phyloP scores from a whole-genome alignment of 2,329 filamentous ascomycete species.

The Sphaerulina populicola region DNA sequence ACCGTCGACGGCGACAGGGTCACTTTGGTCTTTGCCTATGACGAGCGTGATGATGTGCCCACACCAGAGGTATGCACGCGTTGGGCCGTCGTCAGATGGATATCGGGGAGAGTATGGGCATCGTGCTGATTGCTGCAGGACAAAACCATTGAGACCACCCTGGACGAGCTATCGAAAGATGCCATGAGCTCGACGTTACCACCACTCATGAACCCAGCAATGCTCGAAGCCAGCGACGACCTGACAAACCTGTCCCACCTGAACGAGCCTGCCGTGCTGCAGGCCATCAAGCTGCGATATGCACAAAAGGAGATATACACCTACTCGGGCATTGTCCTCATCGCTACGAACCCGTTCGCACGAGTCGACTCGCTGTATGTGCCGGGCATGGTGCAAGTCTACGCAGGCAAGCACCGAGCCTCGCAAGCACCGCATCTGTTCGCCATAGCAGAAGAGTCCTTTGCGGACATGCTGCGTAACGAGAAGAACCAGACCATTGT shows the following conservation, averaged over 20 bases:
- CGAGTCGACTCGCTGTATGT: constrained; percentile 97
- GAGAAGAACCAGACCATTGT: constrained; percentile 95
- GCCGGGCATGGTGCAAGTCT: constrained; percentile 98
- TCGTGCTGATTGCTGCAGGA: constrained; percentile 46
- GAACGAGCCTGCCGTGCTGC: constrained; percentile 94
- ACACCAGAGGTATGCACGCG: constrained; percentile 12
- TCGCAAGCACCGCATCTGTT: constrained; percentile 97
- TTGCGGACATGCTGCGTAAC: constrained; percentile 96
- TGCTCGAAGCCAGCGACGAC: constrained; percentile 98
- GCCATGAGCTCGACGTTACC: constrained; percentile 72
- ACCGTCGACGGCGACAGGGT: constrained; percentile 76
- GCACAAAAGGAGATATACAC: constrained; percentile 99
- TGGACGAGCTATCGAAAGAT: constrained; percentile 66
- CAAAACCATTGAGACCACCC: constrained; percentile 69
- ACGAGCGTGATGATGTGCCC: constrained; percentile 45
- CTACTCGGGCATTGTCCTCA: constrained; percentile 96
- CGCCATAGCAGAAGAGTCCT: constrained; percentile 96
- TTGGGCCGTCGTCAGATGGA: neutral
- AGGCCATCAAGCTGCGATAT: constrained; percentile 95
- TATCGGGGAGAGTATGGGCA: neutral
- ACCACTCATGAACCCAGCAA: constrained; percentile 93
- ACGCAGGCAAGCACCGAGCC: constrained; percentile 90
- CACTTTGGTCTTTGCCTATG: constrained; percentile 75
- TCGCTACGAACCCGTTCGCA: constrained; percentile 96
- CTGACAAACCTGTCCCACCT: constrained; percentile 94